Percentiles rank a stretch among this genome's conserved stretches.
These are phyloP conservation scores for Anthostomella pinea DNA, from an alignment of 2,329 filamentous ascomycete genomes.

Conservation along the genomic window DNA sequence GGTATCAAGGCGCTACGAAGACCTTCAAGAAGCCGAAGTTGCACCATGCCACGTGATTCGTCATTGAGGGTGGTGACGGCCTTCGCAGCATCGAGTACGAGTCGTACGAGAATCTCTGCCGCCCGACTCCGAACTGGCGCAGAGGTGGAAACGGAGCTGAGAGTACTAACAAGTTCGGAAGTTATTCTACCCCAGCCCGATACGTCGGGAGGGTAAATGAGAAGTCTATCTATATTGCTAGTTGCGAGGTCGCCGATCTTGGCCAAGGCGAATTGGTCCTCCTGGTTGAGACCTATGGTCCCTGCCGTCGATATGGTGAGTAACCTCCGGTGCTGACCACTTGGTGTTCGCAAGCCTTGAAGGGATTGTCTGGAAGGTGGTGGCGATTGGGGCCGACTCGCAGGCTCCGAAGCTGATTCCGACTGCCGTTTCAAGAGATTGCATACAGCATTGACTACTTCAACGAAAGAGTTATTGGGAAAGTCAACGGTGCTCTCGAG, in stretches of 20 bases:
- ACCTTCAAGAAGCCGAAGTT: constrained; percentile 68
- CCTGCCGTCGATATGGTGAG: constrained; percentile 47
- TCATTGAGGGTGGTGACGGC: constrained; percentile 52
- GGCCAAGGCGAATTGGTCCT: constrained; percentile 65
- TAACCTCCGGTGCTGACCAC: constrained; percentile 42
- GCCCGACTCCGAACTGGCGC: constrained; percentile 57
- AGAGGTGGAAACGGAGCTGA: constrained; percentile 46
- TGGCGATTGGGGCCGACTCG: constrained; percentile 37
- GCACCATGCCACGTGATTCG: constrained; percentile 57
- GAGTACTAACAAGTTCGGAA: constrained; percentile 48
- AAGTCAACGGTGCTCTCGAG: constrained; percentile 93
- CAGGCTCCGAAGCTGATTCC: constrained; percentile 27
- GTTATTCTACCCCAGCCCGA: constrained; percentile 75
- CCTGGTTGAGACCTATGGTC: constrained; percentile 52
- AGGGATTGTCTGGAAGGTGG: constrained; percentile 34
- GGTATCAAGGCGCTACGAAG: constrained; percentile 59
- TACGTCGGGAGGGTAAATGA: constrained; percentile 60
- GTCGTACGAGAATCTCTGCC: constrained; percentile 60
- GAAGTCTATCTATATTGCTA: constrained; percentile 73
- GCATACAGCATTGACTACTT: constrained; percentile 74
- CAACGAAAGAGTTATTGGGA: constrained; percentile 75
- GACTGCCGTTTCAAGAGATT: constrained; percentile 56
- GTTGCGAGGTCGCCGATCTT: constrained; percentile 71
- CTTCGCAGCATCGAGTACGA: constrained; percentile 56
- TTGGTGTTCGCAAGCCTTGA: constrained; percentile 22